Evolutionary conservation across 306 rosid genomes (phyloP).

Genomic region (Dryas drummondii): DNA sequence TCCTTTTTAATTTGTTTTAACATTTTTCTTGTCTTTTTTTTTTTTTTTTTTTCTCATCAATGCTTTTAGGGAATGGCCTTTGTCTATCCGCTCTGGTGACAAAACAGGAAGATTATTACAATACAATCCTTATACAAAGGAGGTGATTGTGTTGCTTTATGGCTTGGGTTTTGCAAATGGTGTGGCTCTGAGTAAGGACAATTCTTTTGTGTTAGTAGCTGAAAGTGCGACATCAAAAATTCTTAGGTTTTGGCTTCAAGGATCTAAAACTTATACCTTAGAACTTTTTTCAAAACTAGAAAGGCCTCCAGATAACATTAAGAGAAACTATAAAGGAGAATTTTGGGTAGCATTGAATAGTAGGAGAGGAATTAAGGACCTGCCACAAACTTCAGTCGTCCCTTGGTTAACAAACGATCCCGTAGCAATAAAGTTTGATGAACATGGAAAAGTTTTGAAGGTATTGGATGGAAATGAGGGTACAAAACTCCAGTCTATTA

Average conservation of each 20-base stretch:
- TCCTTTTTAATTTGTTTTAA: neutral
- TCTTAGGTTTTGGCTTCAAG: conserved; percentile 37
- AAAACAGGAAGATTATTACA: conserved; percentile 53
- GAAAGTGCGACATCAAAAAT: conserved; percentile 32
- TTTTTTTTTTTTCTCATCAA: neutral
- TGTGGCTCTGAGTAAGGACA: conserved; percentile 58
- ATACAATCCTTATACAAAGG: conserved; percentile 41
- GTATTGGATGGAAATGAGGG: conserved; percentile 51
- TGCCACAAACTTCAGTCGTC: neutral
- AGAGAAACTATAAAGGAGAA: conserved; percentile 35
- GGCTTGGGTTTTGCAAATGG: conserved; percentile 62
- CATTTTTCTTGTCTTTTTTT: no score
- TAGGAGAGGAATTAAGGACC: conserved; percentile 24
- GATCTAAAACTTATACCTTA: conserved; percentile 4
- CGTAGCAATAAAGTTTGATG: conserved; percentile 42
- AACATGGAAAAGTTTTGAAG: conserved; percentile 32
- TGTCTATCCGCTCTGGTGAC: conserved; percentile 40
- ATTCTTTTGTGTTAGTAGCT: conserved; percentile 42
- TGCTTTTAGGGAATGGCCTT: conserved; percentile 34
- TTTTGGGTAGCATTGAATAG: conserved; percentile 59
- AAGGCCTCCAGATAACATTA: conserved; percentile 58
- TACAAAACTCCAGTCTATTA: conserved; percentile 33
- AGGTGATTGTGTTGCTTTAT: conserved; percentile 37
- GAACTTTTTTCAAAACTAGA: conserved; percentile 34
- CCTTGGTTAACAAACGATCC: conserved; percentile 26